Conservation (phyloP, 768 basidiomycete genomes). For the Amanita phalloides region DNA sequence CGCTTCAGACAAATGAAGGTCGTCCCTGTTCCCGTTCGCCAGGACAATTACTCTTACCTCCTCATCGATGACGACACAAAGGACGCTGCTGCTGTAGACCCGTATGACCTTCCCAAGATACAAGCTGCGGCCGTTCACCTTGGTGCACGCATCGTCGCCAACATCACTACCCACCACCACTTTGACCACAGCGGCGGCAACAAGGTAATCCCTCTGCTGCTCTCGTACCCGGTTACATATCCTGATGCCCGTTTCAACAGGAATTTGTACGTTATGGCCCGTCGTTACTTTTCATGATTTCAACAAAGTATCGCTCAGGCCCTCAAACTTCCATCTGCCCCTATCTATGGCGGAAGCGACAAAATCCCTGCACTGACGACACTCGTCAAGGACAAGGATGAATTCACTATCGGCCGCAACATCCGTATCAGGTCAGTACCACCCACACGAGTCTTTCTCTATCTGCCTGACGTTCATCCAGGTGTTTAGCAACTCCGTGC, state of each 20-base stretch:
- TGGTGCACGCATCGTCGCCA: constrained; percentile 57
- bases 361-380: constrained; percentile 56
- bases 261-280: constrained; percentile 35
- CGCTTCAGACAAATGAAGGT: constrained; percentile 46
- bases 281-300: not conserved
- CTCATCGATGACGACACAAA: constrained; percentile 59
- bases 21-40: constrained; percentile 66
- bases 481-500: constrained; percentile 82
- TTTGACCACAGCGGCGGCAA: constrained; percentile 86
- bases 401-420: constrained; percentile 61
- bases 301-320: not conserved
- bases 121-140: constrained; percentile 47
- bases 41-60: constrained; percentile 83
- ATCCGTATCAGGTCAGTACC: constrained; percentile 44
- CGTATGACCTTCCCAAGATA: constrained; percentile 67
- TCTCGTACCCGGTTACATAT: not conserved
- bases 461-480: constrained; percentile 14
- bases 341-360: constrained; percentile 76
- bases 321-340: constrained; percentile 23
- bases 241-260: constrained; percentile 14
- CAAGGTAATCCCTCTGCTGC: constrained; percentile 32
- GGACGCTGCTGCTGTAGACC: constrained; percentile 72
- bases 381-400: constrained; percentile 72
- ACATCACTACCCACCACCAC: constrained; percentile 90
- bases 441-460: constrained; percentile 5